A percentile compares a stretch with the other conserved stretches of the same genome.
phyloP scores from a whole-genome alignment of 371 early-diverging fungal species.

The Phascolomyces articulosus region DNA sequence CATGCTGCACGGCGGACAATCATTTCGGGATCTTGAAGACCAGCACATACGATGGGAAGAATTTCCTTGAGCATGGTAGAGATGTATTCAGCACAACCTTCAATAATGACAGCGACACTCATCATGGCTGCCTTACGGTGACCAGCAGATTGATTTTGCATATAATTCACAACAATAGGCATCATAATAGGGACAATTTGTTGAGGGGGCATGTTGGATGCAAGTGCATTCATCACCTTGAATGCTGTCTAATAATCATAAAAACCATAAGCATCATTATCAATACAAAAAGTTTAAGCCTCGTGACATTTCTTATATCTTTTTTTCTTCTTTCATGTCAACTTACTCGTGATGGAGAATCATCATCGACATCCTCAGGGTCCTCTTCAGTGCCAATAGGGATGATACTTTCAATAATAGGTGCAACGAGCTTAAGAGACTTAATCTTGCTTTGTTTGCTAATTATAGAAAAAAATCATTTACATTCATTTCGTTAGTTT shows the following conservation, averaged over 20 bases:
- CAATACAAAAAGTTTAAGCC: neutral
- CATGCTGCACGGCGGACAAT: constrained; percentile 86
- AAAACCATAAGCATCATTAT: neutral
- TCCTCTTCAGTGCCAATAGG: constrained; percentile 84
- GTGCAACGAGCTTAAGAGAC: constrained; percentile 74
- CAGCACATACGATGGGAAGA: constrained; percentile 69
- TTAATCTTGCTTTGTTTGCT: constrained; percentile 77
- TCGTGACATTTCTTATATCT: neutral
- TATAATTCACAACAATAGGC: constrained; percentile 70
- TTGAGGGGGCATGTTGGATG: constrained; percentile 81
- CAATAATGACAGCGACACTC: constrained; percentile 78
- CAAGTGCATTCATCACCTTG: constrained; percentile 72
- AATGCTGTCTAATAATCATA: constrained; percentile 60
- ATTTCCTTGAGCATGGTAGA: constrained; percentile 71
- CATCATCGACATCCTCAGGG: constrained; percentile 81
- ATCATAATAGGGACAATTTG: constrained; percentile 84
- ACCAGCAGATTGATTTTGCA: constrained; percentile 69
- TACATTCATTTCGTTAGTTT: too few relatives aligned
- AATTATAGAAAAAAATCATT: constrained; percentile 1
- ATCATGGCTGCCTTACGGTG: constrained; percentile 87
- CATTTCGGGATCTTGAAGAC: constrained; percentile 76
- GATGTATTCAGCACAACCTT: constrained; percentile 86
- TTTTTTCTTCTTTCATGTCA: neutral
- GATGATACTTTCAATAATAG: constrained; percentile 75
- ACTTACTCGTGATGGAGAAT: constrained; percentile 65